A percentile compares a stretch with the other conserved stretches of the same genome.
phyloP scores from a whole-genome alignment of 2,329 filamentous ascomycete species.

The Nannizziopsis arthrosporioides region DNA sequence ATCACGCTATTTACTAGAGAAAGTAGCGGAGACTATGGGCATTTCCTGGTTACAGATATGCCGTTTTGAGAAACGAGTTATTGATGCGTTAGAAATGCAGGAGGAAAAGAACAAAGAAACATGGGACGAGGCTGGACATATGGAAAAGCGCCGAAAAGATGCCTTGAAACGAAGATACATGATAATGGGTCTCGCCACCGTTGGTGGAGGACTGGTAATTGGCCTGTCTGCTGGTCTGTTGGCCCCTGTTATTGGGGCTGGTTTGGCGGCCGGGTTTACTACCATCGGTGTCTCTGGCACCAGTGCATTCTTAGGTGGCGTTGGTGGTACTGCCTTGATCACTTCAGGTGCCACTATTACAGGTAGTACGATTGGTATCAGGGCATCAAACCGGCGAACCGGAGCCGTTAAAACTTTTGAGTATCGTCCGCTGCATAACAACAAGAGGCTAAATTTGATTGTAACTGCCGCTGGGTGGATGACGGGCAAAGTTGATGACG shows the following conservation, averaged over 20 bases:
- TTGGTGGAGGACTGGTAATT: slow-evolving; percentile 89
- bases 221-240: slow-evolving; percentile 84
- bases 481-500: slow-evolving; percentile 94
- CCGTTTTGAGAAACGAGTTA: slow-evolving; percentile 92
- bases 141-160: slow-evolving; percentile 70
- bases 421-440: slow-evolving; percentile 92
- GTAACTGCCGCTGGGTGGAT: slow-evolving; percentile 96
- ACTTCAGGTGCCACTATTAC: slow-evolving; percentile 79
- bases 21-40: slow-evolving; percentile 66
- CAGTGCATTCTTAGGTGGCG: slow-evolving; percentile 75
- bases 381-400: slow-evolving; percentile 74
- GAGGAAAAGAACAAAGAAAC: slow-evolving; percentile 88
- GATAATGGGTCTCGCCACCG: slow-evolving; percentile 93
- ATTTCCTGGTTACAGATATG: slow-evolving; percentile 89
- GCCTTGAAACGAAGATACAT: slow-evolving; percentile 74
- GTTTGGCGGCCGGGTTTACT: slow-evolving; percentile 85
- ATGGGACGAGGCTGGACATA: slow-evolving; percentile 94
- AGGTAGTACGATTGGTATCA: slow-evolving; percentile 73
- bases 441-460: slow-evolving; percentile 91
- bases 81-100: slow-evolving; percentile 95
- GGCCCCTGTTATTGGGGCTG: slow-evolving; percentile 86
- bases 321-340: slow-evolving; percentile 86
- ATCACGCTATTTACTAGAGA: slow-evolving; percentile 71
- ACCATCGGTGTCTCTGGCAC: slow-evolving; percentile 90
- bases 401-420: slow-evolving; percentile 94